Percentiles rank a stretch among this genome's conserved stretches.
Evolutionary conservation across 2,329 filamentous ascomycete genomes (phyloP).

Genomic region (Fusarium nygamai): DNA sequence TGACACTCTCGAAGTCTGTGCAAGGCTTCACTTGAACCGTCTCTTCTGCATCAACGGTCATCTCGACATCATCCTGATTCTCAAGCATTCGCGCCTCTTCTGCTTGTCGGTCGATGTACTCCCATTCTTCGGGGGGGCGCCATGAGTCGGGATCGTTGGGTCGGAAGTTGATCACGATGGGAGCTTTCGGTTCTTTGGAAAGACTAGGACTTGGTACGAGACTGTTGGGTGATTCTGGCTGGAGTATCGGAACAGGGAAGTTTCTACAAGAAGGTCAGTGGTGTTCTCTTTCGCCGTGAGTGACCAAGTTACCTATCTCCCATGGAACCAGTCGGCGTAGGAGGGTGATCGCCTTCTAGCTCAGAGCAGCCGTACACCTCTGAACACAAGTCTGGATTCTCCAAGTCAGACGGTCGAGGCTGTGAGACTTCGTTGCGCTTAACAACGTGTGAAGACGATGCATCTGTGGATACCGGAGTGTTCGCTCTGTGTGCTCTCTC

Average conservation of each 20-base stretch:
- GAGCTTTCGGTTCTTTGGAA: slow-evolving; percentile 8
- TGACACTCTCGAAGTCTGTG: slow-evolving; percentile 13
- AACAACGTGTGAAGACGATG: slow-evolving; percentile 20
- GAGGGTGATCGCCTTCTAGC: slow-evolving; percentile 13
- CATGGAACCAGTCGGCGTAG: slow-evolving; percentile 22
- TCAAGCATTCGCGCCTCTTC: background rate
- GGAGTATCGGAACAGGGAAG: slow-evolving; percentile 17
- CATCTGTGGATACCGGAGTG: background rate
- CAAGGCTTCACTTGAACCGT: background rate
- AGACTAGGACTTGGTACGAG: slow-evolving; percentile 8
- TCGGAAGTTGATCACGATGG: slow-evolving; percentile 40
- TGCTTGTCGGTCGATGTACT: slow-evolving; percentile 37
- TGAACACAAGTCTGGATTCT: slow-evolving; percentile 19
- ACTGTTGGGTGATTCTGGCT: slow-evolving; percentile 27
- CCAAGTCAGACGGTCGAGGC: background rate
- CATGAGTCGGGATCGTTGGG: slow-evolving; percentile 55
- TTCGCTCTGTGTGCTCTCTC: background rate
- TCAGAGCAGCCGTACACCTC: slow-evolving; percentile 36
- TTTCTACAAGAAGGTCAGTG: slow-evolving; percentile 20
- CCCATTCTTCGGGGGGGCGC: slow-evolving; percentile 58
- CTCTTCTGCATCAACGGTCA: background rate
- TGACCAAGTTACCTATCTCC: slow-evolving; percentile 8
- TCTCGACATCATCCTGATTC: background rate
- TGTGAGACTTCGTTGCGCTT: slow-evolving; percentile 24
- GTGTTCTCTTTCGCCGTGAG: background rate